phyloP scores from a whole-genome alignment of 345 rosid species.

The Sisymbrium altissimum region DNA sequence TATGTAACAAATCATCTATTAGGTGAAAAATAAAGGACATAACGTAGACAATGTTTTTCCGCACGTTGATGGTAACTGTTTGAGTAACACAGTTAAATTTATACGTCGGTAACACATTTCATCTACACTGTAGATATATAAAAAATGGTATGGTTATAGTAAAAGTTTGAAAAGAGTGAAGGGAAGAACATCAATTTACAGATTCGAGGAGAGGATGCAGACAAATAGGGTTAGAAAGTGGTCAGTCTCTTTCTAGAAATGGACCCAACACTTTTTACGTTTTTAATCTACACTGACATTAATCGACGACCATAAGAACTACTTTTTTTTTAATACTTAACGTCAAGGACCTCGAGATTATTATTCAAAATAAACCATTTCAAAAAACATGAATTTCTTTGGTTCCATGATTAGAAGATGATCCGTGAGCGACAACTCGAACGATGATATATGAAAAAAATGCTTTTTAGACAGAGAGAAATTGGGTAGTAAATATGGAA shows the following conservation, averaged over 20 bases:
- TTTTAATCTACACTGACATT: slow-evolving; percentile 14
- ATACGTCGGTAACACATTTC: background rate
- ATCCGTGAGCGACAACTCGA: background rate
- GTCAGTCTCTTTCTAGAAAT: slow-evolving; percentile 38
- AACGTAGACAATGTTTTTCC: slow-evolving; percentile 4
- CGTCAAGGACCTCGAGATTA: background rate
- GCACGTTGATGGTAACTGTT: background rate
- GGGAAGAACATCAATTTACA: slow-evolving; percentile 48
- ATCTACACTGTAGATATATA: background rate
- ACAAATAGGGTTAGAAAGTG: slow-evolving; percentile 63
- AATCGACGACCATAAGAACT: background rate
- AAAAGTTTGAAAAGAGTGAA: background rate
- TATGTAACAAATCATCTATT: background rate
- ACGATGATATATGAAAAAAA: too few species aligned
- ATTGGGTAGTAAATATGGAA: too few species aligned
- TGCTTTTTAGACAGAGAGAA: too few species aligned
- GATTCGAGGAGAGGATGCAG: slow-evolving; percentile 57
- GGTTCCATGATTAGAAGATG: background rate
- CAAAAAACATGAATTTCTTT: background rate
- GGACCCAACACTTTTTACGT: slow-evolving; percentile 12
- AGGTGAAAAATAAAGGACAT: background rate
- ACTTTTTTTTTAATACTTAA: background rate
- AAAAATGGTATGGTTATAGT: background rate
- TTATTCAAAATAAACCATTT: background rate
- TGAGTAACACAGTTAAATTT: background rate